phyloP scores from a whole-genome alignment of 441 rosid species.

The Francoa sonchifolia region DNA sequence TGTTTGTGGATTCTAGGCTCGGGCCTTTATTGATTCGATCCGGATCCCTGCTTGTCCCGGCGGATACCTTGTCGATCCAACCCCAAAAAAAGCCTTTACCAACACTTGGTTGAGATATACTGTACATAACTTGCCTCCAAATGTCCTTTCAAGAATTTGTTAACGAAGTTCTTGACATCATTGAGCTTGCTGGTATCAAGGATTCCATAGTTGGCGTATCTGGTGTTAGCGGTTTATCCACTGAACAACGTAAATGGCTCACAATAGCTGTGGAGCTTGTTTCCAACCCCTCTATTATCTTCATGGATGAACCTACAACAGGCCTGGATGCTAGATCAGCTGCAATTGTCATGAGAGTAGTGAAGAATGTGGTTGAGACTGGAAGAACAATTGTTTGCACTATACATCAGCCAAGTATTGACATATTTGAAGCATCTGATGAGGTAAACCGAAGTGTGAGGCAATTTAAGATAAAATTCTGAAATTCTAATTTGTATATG shows the following conservation, averaged over 20 bases:
- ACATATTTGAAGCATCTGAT: constrained; percentile 65
- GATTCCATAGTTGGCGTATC: constrained; percentile 58
- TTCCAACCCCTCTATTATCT: constrained; percentile 63
- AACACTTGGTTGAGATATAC: too few species aligned
- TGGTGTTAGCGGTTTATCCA: constrained; percentile 56
- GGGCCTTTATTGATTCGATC: too few species aligned
- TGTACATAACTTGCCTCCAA: too few species aligned
- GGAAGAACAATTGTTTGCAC: constrained; percentile 73
- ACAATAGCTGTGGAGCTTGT: constrained; percentile 73
- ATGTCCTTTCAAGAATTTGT: too few species aligned
- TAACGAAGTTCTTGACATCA: constrained; percentile 56
- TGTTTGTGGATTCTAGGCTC: too few species aligned
- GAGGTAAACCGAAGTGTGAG: too few species aligned
- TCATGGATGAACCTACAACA: constrained; percentile 79
- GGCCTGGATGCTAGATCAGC: constrained; percentile 80
- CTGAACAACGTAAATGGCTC: constrained; percentile 60
- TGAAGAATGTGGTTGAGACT: constrained; percentile 61
- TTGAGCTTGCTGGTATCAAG: constrained; percentile 38
- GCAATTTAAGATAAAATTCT: too few species aligned
- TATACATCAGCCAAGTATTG: constrained; percentile 70
- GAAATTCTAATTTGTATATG: too few species aligned
- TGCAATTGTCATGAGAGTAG: constrained; percentile 71
- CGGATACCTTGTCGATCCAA: too few species aligned
- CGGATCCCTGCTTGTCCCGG: too few species aligned
- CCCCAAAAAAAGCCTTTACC: too few species aligned